phyloP scores from a whole-genome alignment of 768 basidiomycete species.

The Tylopilus intermedius region DNA sequence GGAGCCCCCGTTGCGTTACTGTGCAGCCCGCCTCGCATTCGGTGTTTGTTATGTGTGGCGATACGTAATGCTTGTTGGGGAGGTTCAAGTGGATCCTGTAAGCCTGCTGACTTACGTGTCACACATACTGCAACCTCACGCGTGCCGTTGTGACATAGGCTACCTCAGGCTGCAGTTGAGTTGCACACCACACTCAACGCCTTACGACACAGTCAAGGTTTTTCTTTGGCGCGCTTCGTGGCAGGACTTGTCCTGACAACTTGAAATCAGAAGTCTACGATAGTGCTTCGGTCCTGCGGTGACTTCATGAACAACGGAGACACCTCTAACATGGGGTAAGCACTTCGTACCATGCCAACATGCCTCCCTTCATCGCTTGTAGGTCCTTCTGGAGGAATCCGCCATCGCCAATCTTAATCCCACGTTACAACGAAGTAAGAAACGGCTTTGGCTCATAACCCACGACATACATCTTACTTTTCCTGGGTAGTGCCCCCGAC shows the following conservation, averaged over 20 bases:
- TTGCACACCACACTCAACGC: constrained; percentile 2
- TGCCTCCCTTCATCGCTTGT: constrained; percentile 6
- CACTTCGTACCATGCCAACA: neutral
- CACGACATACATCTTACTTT: constrained; percentile 4
- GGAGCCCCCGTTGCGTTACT: no score
- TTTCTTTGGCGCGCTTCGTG: constrained; percentile 9
- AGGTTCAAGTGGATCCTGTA: no score
- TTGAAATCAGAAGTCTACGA: constrained; percentile 9
- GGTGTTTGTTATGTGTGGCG: no score
- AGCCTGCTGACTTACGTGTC: no score
- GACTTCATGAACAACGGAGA: constrained; percentile 26
- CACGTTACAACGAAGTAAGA: constrained; percentile 16
- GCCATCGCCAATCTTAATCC: constrained; percentile 22
- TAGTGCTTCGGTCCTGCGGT: constrained; percentile 8
- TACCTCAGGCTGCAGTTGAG: neutral
- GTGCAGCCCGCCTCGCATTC: no score
- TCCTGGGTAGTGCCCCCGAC: constrained; percentile 6
- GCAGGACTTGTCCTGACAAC: constrained; percentile 6
- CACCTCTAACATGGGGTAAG: constrained; percentile 24
- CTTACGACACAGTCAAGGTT: constrained; percentile 13
- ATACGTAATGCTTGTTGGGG: no score
- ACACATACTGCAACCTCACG: no score
- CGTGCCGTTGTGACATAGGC: neutral
- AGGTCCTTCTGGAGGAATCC: constrained; percentile 14
- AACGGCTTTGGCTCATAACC: neutral